These are phyloP conservation scores for Durusdinium trenchii DNA, from an alignment of 73 alveolate genomes.

Conservation along the genomic window DNA sequence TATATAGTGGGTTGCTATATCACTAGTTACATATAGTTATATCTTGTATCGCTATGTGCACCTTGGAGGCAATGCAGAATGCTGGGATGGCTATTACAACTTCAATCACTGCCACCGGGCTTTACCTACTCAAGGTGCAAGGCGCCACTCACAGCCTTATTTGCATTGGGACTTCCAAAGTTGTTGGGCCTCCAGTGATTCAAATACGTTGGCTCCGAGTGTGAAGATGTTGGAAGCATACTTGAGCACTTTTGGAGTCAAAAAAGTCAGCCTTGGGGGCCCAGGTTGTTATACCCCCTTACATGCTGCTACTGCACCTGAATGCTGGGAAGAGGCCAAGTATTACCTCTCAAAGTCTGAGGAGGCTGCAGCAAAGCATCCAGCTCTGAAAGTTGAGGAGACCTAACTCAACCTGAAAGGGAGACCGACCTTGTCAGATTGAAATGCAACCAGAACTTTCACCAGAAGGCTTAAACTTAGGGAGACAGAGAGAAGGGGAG, in stretches of 20 bases:
- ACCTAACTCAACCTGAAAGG: not conserved
- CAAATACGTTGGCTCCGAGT: too few relatives aligned
- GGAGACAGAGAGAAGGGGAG: too few relatives aligned
- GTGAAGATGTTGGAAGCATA: too few relatives aligned
- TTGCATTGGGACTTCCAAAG: too few relatives aligned
- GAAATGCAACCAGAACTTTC: too few relatives aligned
- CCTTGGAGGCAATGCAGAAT: conserved; percentile 52
- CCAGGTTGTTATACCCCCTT: conserved; percentile 50
- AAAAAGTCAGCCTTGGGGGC: not conserved
- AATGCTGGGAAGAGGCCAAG: conserved; percentile 71
- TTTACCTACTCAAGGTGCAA: not conserved
- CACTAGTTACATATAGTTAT: too few relatives aligned
- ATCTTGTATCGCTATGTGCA: too few relatives aligned
- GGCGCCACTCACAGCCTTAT: too few relatives aligned
- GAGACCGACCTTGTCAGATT: too few relatives aligned
- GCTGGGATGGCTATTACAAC: conserved; percentile 87
- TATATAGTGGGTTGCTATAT: not conserved
- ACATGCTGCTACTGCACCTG: conserved; percentile 47
- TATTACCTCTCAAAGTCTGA: not conserved
- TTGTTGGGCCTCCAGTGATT: too few relatives aligned
- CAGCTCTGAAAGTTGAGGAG: not conserved
- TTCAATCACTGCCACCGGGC: conserved; percentile 67
- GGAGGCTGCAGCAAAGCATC: conserved; percentile 73
- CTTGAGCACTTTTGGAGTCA: too few relatives aligned
- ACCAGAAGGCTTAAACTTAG: too few relatives aligned